Conservation (phyloP, 2,329 filamentous ascomycete species). For the Neopestalotiopsis clavispora region DNA sequence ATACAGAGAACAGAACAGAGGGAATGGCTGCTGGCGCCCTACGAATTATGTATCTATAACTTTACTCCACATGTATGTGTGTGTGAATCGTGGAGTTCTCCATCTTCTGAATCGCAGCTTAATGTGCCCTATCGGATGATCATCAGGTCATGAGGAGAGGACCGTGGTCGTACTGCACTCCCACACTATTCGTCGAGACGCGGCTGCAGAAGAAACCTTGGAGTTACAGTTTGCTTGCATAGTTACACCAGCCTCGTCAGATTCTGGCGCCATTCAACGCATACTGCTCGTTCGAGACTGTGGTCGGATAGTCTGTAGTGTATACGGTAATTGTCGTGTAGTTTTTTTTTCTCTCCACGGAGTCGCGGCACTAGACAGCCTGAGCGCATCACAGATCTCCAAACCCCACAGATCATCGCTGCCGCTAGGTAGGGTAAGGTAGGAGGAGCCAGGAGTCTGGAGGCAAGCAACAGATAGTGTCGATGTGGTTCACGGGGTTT, state of each 20-base stretch:
- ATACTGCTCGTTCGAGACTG: background rate
- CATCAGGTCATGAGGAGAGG: background rate
- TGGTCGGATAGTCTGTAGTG: background rate
- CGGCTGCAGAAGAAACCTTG: background rate
- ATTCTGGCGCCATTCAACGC: background rate
- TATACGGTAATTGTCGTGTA: background rate
- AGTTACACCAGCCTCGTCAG: background rate
- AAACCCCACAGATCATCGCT: background rate
- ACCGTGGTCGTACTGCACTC: background rate
- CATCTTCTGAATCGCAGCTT: background rate
- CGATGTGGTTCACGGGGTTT: background rate
- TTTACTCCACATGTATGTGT: background rate
- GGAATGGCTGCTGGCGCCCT: background rate
- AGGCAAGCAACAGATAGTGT: background rate
- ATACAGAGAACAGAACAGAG: background rate
- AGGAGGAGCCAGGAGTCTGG: too few relatives aligned
- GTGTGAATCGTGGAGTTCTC: slow-evolving; percentile 2
- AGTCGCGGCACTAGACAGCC: background rate
- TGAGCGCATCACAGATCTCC: background rate
- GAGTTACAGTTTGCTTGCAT: too few relatives aligned
- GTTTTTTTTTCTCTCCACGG: too few relatives aligned
- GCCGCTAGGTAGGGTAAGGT: too few relatives aligned
- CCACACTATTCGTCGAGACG: background rate
- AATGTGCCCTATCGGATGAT: background rate
- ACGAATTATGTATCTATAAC: background rate